phyloP scores from a whole-genome alignment of 495 filamentous ascomycete species.

The Aspergillus diversus region DNA sequence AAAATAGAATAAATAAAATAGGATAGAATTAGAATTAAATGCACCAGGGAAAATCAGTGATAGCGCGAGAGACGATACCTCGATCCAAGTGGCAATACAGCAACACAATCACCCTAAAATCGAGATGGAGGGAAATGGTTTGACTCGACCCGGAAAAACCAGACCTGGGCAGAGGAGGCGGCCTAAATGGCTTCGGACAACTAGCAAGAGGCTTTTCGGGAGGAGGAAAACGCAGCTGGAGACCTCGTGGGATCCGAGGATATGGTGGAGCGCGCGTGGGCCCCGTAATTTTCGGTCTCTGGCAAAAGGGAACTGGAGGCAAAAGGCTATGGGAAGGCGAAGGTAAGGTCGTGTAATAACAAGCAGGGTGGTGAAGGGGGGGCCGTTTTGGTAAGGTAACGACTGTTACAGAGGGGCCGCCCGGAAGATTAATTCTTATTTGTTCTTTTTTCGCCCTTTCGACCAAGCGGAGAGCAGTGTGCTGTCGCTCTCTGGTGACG shows the following conservation, averaged over 20 bases:
- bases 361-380: conserved; percentile 25
- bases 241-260: conserved; percentile 52
- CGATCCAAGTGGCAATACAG: conserved; percentile 32
- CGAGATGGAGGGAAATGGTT: conserved; percentile 34
- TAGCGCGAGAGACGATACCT: conserved; percentile 35
- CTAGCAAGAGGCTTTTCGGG: conserved; percentile 34
- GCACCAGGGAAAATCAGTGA: conserved; percentile 30
- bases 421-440: conserved; percentile 30
- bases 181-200: conserved; percentile 37
- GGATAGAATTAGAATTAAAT: conserved; percentile 28
- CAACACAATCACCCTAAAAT: conserved; percentile 36
- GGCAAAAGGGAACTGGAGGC: conserved; percentile 26
- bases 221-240: conserved; percentile 31
- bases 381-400: conserved; percentile 24
- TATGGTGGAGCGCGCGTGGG: conserved; percentile 45
- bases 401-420: conserved; percentile 20
- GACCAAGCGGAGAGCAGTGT: conserved; percentile 18
- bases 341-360: conserved; percentile 17
- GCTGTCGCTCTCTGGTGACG: conserved; percentile 34
- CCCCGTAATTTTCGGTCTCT: conserved; percentile 44
- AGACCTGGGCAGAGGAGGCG: conserved; percentile 36
- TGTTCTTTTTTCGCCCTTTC: conserved; percentile 18
- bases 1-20: conserved; percentile 16
- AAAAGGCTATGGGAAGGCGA: conserved; percentile 13
- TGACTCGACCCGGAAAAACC: conserved; percentile 33